These are phyloP conservation scores for Stagonosporopsis rhizophila DNA, from an alignment of 2,329 filamentous ascomycete genomes.

Conservation along the genomic window DNA sequence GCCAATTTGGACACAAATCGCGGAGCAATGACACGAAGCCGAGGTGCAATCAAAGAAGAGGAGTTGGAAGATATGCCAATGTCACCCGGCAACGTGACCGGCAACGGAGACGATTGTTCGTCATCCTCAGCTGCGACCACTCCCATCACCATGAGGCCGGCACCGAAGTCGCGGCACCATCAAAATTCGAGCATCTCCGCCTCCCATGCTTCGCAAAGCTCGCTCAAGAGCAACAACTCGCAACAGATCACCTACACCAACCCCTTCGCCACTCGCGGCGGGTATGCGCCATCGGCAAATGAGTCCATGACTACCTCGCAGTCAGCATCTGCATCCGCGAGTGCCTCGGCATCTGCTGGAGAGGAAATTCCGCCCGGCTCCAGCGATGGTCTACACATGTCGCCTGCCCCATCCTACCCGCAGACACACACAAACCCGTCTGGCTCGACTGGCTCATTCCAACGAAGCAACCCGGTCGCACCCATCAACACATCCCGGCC, in stretches of 20 bases:
- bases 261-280: slow-evolving; percentile 32
- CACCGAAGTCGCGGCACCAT: slow-evolving; percentile 37
- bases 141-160: slow-evolving; percentile 45
- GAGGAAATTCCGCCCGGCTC: slow-evolving; percentile 48
- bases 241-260: slow-evolving; percentile 33
- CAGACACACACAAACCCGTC: slow-evolving; percentile 37
- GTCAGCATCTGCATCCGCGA: slow-evolving; percentile 41
- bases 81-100: slow-evolving; percentile 32
- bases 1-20: slow-evolving; percentile 41
- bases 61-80: slow-evolving; percentile 33
- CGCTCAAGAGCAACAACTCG: slow-evolving; percentile 39
- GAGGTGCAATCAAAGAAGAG: slow-evolving; percentile 36
- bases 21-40: slow-evolving; percentile 43
- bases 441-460: slow-evolving; percentile 30
- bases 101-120: slow-evolving; percentile 35
- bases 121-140: slow-evolving; percentile 45
- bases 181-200: slow-evolving; percentile 44
- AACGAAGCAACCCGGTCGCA: slow-evolving; percentile 17
- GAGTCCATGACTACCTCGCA: slow-evolving; percentile 37
- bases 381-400: slow-evolving; percentile 47
- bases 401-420: slow-evolving; percentile 40
- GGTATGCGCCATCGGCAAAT: slow-evolving; percentile 33
- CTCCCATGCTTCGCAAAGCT: slow-evolving; percentile 43
- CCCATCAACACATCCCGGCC: slow-evolving; percentile 36
- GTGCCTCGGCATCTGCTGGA: slow-evolving; percentile 41